phyloP scores from a whole-genome alignment of 352 stramenopile species.

The Phytophthora quininea region DNA sequence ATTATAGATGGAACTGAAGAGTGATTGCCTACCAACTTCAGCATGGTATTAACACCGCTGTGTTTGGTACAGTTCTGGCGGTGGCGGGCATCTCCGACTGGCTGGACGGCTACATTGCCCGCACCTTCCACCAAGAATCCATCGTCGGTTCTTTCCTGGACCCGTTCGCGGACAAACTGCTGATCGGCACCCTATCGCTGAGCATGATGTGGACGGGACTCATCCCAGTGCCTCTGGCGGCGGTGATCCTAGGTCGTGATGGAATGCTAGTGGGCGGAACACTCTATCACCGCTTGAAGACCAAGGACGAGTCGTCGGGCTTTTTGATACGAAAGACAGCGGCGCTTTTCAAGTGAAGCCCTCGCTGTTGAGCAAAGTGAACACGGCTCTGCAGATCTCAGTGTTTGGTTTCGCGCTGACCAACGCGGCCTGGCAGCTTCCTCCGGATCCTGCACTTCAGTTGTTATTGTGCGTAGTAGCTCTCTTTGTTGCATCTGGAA shows the following conservation, averaged over 20 bases:
- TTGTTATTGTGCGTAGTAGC: constrained; percentile 64
- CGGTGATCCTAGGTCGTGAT: constrained; percentile 77
- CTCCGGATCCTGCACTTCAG: constrained; percentile 53
- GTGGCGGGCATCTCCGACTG: constrained; percentile 79
- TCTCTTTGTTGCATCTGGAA: constrained; percentile 4
- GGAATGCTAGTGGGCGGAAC: constrained; percentile 76
- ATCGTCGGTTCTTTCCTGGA: constrained; percentile 86
- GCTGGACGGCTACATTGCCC: constrained; percentile 84
- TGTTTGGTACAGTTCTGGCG: constrained; percentile 55
- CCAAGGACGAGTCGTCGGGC: constrained; percentile 64
- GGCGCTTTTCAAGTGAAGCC: constrained; percentile 77
- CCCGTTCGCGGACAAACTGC: constrained; percentile 82
- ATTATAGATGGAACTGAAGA: not conserved
- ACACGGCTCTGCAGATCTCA: constrained; percentile 80
- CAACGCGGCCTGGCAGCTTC: constrained; percentile 77
- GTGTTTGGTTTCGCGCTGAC: constrained; percentile 77
- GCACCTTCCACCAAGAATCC: constrained; percentile 76
- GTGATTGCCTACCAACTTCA: too few species aligned
- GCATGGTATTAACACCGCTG: not conserved
- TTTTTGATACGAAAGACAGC: constrained; percentile 85
- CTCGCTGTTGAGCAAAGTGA: constrained; percentile 77
- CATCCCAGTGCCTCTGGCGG: constrained; percentile 65
- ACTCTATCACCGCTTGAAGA: constrained; percentile 78
- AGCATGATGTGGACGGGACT: constrained; percentile 77
- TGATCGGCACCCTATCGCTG: constrained; percentile 76